Percentiles rank a stretch among this genome's conserved stretches.
Conservation (phyloP, 2,329 filamentous ascomycete species). For the Fusarium agapanthi region DNA sequence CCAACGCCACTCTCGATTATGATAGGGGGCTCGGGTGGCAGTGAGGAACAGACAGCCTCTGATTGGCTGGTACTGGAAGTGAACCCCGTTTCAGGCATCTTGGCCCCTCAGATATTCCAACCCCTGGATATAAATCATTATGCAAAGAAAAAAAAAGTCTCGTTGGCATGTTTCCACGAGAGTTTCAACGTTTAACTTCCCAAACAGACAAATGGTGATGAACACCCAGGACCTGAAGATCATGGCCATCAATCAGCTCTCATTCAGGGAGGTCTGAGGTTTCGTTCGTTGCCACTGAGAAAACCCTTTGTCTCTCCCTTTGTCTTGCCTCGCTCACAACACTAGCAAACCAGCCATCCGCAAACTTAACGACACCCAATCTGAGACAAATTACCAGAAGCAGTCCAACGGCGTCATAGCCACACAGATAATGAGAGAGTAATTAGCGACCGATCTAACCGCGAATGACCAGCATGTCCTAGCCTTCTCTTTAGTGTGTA, state of each 20-base stretch:
- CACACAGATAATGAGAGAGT: background rate
- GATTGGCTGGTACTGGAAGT: constrained; percentile 26
- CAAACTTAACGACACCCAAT: constrained; percentile 14
- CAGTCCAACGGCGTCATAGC: constrained; percentile 27
- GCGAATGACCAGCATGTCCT: background rate
- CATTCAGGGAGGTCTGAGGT: constrained; percentile 1
- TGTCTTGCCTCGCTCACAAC: constrained; percentile 19
- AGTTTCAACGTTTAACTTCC: too few species aligned
- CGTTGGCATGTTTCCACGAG: too few species aligned
- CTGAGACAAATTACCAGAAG: constrained; percentile 29
- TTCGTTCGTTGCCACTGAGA: background rate
- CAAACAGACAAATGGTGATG: constrained; percentile 31
- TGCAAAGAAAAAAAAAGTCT: too few species aligned
- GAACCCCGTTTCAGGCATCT: constrained; percentile 43
- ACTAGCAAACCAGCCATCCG: constrained; percentile 25
- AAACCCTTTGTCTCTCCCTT: constrained; percentile 26
- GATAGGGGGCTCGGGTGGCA: constrained; percentile 12
- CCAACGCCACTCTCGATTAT: constrained; percentile 14
- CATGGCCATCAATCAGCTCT: constrained; percentile 7
- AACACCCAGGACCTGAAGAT: constrained; percentile 20
- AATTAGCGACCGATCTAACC: constrained; percentile 17
- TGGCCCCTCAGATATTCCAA: constrained; percentile 12
- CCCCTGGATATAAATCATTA: constrained; percentile 27
- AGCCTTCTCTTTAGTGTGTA: constrained; percentile 4
- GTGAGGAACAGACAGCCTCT: constrained; percentile 14